Base-by-base conservation (phyloP, 2,329 filamentous ascomycete species). In the Xylaria digitata region DNA sequence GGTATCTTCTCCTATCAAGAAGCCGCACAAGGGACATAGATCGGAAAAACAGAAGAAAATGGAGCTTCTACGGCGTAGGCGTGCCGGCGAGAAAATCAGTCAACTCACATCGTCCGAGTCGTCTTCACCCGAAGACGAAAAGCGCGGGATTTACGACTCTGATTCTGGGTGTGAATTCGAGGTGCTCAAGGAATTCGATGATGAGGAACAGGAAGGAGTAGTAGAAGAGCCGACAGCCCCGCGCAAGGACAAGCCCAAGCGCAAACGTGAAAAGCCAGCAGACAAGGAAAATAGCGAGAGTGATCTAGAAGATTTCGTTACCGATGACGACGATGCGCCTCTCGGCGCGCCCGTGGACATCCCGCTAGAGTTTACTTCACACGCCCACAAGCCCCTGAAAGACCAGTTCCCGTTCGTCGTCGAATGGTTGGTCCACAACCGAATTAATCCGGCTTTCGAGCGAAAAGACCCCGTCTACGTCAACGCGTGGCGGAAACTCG, bases 401-500 rank as follows among this genome's bases (percentile, higher is more conserved):
- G 89, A 92, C 45, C 87, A 94, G 56, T 95, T 95, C 80, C 87
- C 86, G 54, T 88, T 90, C 72, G 90, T 88, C 0, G 83, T 95
- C 1, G 91, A 93, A 75, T 95, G 92, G 92, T 90, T 94, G 79
- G 89, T 95, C 2, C 91, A 93, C 73, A 92, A 91, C 75, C 90
- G 90, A 72, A 84, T 96, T 57, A 90, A 94, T 71, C 92, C 91
- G 0, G 87, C 83, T 0, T 94, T 94, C 73, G 80, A 85, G 11
- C 75, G 75, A 19, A 80, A 85, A 5, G 87, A 92, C 66, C 82
- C 86, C 7, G 80, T 93, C 13, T 96, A 93, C 77, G 74, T 80
- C 13, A 82, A 91, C 30, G 89, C 91, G 0, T 94, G 93, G 81
- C 80, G 81, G 55, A 93, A 92, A 74, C 82, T 95, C 0, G 86